Conservation (phyloP, 2,329 filamentous ascomycete species). For the Colletotrichum sp. region DNA sequence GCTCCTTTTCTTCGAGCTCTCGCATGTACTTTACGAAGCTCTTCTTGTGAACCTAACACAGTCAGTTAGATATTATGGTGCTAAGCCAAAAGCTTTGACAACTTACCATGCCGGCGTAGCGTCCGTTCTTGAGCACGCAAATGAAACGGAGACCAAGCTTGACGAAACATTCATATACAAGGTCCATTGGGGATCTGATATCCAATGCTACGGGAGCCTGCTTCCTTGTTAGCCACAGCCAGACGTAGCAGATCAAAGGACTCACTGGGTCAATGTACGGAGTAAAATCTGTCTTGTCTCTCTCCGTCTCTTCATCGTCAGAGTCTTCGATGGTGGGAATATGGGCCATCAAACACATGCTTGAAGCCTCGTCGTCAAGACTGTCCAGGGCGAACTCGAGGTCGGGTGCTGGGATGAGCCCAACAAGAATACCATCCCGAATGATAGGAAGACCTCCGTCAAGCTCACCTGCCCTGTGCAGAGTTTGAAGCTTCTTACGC, state of each 20-base stretch:
- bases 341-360: constrained; percentile 82
- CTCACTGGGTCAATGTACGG: constrained; percentile 86
- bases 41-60: constrained; percentile 85
- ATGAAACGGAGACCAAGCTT: constrained; percentile 94
- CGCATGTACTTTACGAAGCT: constrained; percentile 94
- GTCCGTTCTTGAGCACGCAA: constrained; percentile 84
- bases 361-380: constrained; percentile 75
- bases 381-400: constrained; percentile 91
- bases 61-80: neutral
- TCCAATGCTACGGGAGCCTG: constrained; percentile 87
- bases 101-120: constrained; percentile 86
- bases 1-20: constrained; percentile 69
- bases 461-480: constrained; percentile 86
- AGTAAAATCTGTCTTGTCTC: constrained; percentile 83
- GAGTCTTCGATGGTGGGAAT: constrained; percentile 67
- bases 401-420: constrained; percentile 91
- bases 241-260: constrained; percentile 1
- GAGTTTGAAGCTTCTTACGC: constrained; percentile 78
- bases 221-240: neutral
- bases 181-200: constrained; percentile 86
- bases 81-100: neutral
- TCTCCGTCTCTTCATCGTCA: constrained; percentile 57
- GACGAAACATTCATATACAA: constrained; percentile 96
- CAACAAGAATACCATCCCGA: constrained; percentile 79
- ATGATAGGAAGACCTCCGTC: constrained; percentile 92